These are phyloP conservation scores for Primulina eburnea DNA, from an alignment of 257 asterid genomes.

Conservation along the genomic window DNA sequence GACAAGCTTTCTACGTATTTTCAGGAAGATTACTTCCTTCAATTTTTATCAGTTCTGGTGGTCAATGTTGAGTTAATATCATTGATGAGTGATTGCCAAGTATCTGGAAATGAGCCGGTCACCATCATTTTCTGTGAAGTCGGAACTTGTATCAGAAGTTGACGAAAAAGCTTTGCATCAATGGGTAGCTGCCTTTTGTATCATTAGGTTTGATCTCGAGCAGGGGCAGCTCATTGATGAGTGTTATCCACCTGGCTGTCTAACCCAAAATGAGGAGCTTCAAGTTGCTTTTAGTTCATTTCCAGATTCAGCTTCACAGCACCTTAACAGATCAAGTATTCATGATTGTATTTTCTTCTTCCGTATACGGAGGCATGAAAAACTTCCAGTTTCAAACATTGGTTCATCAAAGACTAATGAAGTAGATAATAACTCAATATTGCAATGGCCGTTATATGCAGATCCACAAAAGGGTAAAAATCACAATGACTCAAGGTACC, in stretches of 20 bases:
- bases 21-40: slow-evolving; percentile 21
- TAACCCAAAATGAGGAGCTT: slow-evolving; percentile 89
- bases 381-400: slow-evolving; percentile 31
- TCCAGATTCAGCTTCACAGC: slow-evolving; percentile 97
- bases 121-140: slow-evolving; percentile 73
- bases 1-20: slow-evolving; percentile 8
- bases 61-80: slow-evolving; percentile 34
- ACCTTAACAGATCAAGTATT: slow-evolving; percentile 86
- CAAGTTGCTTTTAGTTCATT: slow-evolving; percentile 89
- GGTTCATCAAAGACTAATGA: slow-evolving; percentile 58
- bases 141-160: slow-evolving; percentile 62
- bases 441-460: slow-evolving; percentile 29
- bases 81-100: slow-evolving; percentile 29
- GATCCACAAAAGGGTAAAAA: slow-evolving; percentile 34
- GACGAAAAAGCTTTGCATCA: slow-evolving; percentile 68
- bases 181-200: slow-evolving; percentile 88
- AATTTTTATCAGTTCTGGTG: slow-evolving; percentile 22
- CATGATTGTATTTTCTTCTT: slow-evolving; percentile 92
- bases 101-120: slow-evolving; percentile 81
- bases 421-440: slow-evolving; percentile 34
- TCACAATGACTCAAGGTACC: slow-evolving; percentile 46
- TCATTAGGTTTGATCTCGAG: slow-evolving; percentile 92
- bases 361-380: slow-evolving; percentile 60
- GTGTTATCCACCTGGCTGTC: slow-evolving; percentile 80
- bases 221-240: slow-evolving; percentile 97